Evolutionary conservation across 345 rosid species (phyloP), one percentile per base, ranked within the genome.

Genomic region (Hirschfeldia incana): DNA sequence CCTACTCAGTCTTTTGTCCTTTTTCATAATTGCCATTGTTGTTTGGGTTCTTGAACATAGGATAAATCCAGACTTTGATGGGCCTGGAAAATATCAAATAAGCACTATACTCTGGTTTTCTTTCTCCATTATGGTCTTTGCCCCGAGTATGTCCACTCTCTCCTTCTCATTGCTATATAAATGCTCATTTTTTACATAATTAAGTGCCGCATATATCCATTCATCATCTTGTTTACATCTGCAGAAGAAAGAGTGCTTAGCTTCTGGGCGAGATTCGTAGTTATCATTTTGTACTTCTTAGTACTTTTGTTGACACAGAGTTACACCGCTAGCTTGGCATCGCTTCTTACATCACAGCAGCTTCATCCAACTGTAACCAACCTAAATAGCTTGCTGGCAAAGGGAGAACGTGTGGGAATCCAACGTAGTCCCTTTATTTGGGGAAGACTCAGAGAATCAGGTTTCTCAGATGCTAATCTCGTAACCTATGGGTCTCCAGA

Each of bases 321-420:
- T 39, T 92, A 91, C 80, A 86, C 97, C 0, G 97, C 96, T 29
- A 90, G 84, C 72, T 84, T 91, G 16, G 67, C 92, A 0, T 88
- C 94, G 6, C 84, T 86, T 8, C 80, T 91, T 5, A 89, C 94
- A 1, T 86, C 89, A 1, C 82, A 88, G 36, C 83, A 84, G n/a
- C 83, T 91, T 15, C n/a, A 44, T 44, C 51, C 51, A 44, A 44
- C 51, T 3, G 51, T 44, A 1, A 44, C 84, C 0, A 87, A 83
- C 65, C 79, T 87, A 1, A 13, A 76, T 0, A 80, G 72, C 29
- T 85, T 91, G 34, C 70, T 83, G 0, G 82, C 11, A 53, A 83
- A 64, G 21, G 78, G 80, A 53, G 85, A 77, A 1, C 65, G 3
- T 8, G 86, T 91, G 1, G 97, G 91, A 1, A 87, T 74, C 73